phyloP scores from a whole-genome alignment of 148 eudicot species.

The Dianthus caryophyllus region DNA sequence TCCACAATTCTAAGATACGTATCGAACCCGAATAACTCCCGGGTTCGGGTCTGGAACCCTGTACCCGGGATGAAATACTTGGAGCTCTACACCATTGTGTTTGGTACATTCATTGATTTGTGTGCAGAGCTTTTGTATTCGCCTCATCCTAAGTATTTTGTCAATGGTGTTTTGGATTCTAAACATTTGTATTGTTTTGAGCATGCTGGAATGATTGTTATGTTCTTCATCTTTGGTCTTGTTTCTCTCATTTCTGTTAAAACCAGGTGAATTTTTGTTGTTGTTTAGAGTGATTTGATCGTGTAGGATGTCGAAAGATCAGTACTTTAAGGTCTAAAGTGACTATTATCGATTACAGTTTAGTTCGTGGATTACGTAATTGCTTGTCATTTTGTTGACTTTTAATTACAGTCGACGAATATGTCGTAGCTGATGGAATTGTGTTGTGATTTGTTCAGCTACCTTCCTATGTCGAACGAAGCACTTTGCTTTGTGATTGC shows the following conservation, averaged over 20 bases:
- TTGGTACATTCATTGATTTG: slow-evolving; percentile 82
- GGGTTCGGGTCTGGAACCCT: slow-evolving; percentile 76
- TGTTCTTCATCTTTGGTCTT: slow-evolving; percentile 85
- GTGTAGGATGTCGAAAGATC: no score
- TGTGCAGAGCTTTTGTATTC: slow-evolving; percentile 81
- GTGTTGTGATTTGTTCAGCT: slow-evolving; percentile 38
- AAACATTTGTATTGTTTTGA: slow-evolving; percentile 80
- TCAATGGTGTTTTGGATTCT: slow-evolving; percentile 71
- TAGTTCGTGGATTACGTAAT: no score
- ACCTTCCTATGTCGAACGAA: slow-evolving; percentile 70
- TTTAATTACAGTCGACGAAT: no score
- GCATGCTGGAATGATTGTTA: slow-evolving; percentile 92
- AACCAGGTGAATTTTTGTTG: slow-evolving; percentile 55
- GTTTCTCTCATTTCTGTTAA: slow-evolving; percentile 63
- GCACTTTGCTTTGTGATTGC: slow-evolving; percentile 72
- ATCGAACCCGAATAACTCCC: slow-evolving; percentile 47
- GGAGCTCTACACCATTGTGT: slow-evolving; percentile 63
- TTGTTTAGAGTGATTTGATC: no score
- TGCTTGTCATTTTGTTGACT: no score
- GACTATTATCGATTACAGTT: no score
- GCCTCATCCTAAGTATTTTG: slow-evolving; percentile 69
- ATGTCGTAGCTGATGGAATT: slow-evolving; percentile 3
- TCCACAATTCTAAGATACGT: slow-evolving; percentile 52
- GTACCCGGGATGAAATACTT: slow-evolving; percentile 86
- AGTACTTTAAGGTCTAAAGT: no score